Percentiles rank a stretch among this genome's conserved stretches.
Evolutionary conservation across 306 rosid species (phyloP).

Genomic region (Elaeagnus macrophylla): DNA sequence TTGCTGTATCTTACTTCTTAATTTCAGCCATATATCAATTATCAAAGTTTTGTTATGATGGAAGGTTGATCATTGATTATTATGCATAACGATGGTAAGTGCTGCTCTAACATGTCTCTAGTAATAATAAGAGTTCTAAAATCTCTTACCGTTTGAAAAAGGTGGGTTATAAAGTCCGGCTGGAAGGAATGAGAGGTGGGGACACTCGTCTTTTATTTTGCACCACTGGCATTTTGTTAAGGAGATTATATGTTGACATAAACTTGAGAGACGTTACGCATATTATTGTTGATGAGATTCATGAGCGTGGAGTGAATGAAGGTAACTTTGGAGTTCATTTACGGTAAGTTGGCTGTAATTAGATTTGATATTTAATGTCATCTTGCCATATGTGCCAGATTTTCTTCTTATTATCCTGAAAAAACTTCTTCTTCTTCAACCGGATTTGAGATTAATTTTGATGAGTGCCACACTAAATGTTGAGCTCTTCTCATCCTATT

Average conservation of each 20-base stretch:
- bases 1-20: neutral
- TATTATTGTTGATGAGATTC: constrained; percentile 93
- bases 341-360: constrained; percentile 12
- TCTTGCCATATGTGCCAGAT: constrained; percentile 24
- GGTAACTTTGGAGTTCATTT: constrained; percentile 35
- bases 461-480: constrained; percentile 49
- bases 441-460: constrained; percentile 37
- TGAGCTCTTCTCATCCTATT: constrained; percentile 43
- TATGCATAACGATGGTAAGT: too few relatives aligned
- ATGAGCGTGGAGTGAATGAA: constrained; percentile 99
- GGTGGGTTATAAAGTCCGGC: constrained; percentile 97
- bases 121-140: neutral
- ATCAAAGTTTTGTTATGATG: too few relatives aligned
- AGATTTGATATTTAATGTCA: constrained; percentile 1
- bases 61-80: too few relatives aligned
- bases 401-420: constrained; percentile 45
- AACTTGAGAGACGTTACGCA: constrained; percentile 75
- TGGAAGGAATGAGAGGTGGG: constrained; percentile 87
- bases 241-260: constrained; percentile 86
- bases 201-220: constrained; percentile 94
- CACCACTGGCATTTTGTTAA: constrained; percentile 87
- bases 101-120: too few relatives aligned
- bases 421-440: constrained; percentile 43
- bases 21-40: neutral
- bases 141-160: constrained; percentile 20